Base-by-base conservation (phyloP, 345 rosid species). In the Bruguiera parviflora region DNA sequence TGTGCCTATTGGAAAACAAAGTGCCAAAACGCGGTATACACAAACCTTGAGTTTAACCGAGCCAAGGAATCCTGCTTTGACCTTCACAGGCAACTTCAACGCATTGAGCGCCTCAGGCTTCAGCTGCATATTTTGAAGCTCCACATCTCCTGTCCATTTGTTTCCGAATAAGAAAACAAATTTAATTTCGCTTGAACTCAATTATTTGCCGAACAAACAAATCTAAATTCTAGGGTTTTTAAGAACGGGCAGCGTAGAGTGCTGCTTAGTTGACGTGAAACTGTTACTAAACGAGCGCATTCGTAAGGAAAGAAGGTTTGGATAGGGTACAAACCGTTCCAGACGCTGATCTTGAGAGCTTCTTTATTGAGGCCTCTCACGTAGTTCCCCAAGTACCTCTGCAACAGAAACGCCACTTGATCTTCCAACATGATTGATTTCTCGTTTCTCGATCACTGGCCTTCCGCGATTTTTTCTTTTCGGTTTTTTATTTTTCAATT, bases 91-190 rank as follows among this genome's bases (percentile, higher is more conserved):
- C 80, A 94, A 82, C 70, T 94, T 90, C 72, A 94, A 81, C 35
- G 97, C 96, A 79, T 92, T 92, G 27, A 94, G 95, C 33, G 99
- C 99, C 88, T 94, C 99, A 15, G 99, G 97, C 85, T 92, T 92
- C 72, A 94, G 73, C 70, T 94, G 97, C 99, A 94, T 94, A 78
- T 94, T 94, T 63, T 88, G 92, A 72, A 94, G 87, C 83, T 88
- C 97, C 25, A 92, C 96, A 87, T 94, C 84, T 58, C 99, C 99
- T 93, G 83, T 70, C 71, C 24, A 56, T 56, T 8, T 27, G 16
- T 56, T 56, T 56, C 22, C 29, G 25, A 56, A 22, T 55, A 20
- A 55, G 4, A 8, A 56, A 24, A 3, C 29, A 43, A 52, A 61
- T 8, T 58, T 3, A 47, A 55, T n/a, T 49, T 43, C 11, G 9